phyloP scores from a whole-genome alignment of 306 rosid genomes.

The Rosa persica region DNA sequence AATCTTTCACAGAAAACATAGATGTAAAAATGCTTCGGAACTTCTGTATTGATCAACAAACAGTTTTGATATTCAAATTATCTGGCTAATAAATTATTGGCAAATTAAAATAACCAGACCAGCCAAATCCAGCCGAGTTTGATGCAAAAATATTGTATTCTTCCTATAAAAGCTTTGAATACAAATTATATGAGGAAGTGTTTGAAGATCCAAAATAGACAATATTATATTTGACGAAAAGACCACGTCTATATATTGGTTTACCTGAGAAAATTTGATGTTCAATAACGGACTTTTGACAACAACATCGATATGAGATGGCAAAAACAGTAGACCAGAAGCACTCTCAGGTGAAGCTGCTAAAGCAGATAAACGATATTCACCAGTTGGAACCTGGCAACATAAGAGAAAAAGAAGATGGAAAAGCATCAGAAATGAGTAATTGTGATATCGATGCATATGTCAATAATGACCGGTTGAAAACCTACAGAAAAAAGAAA shows the following conservation, averaged over 20 bases:
- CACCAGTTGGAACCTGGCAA: conserved; percentile 84
- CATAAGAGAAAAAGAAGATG: conserved; percentile 9
- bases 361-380: conserved; percentile 90
- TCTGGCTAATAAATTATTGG: neutral
- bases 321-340: conserved; percentile 86
- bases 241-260: conserved; percentile 9
- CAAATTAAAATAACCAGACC: neutral
- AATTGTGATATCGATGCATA: neutral
- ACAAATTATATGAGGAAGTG: neutral
- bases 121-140: neutral
- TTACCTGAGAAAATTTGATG: conserved; percentile 88
- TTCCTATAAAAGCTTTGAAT: neutral
- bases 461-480: neutral
- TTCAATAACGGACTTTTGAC: conserved; percentile 75
- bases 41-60: neutral
- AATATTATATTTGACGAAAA: neutral
- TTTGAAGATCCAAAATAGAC: neutral
- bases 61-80: neutral
- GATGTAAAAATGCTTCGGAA: neutral
- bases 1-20: conserved; percentile 4
- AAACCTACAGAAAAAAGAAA: conserved; percentile 10
- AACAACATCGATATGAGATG: conserved; percentile 69
- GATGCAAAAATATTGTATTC: neutral
- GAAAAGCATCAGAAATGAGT: conserved; percentile 9
- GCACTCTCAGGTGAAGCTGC: conserved; percentile 70